phyloP scores from a whole-genome alignment of 257 asterid genomes.

The Nyctanthes arbortristis region DNA sequence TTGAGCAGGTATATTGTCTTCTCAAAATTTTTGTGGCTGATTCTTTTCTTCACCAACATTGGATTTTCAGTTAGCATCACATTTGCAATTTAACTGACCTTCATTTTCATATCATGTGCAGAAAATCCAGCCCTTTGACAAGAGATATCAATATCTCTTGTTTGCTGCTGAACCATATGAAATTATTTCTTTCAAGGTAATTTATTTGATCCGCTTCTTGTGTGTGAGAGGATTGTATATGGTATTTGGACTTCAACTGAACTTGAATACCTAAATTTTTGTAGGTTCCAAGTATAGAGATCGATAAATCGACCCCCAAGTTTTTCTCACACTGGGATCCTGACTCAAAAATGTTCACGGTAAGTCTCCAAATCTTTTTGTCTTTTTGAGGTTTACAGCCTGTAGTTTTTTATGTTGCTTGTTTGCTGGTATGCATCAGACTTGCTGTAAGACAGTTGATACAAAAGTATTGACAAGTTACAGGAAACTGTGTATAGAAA shows the following conservation, averaged over 20 bases:
- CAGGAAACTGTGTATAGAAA: neutral
- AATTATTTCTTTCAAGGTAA: conserved; percentile 85
- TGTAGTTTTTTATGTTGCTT: neutral
- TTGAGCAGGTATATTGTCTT: conserved; percentile 72
- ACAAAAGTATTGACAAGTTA: neutral
- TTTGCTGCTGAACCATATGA: conserved; percentile 99
- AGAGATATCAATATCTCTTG: conserved; percentile 81
- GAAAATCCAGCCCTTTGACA: conserved; percentile 84
- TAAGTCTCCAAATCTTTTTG: conserved; percentile 21
- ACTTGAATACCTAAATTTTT: neutral
- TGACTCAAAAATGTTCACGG: conserved; percentile 97
- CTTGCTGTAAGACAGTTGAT: conserved; percentile 6
- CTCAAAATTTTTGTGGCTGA: conserved; percentile 3
- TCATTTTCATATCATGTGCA: conserved; percentile 31
- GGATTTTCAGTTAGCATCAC: neutral
- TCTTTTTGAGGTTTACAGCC: neutral
- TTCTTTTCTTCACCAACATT: conserved; percentile 3
- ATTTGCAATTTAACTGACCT: conserved; percentile 2
- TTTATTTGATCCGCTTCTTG: conserved; percentile 7
- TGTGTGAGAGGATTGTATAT: neutral
- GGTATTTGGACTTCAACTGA: conserved; percentile 3
- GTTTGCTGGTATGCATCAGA: conserved; percentile 9
- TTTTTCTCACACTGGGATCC: conserved; percentile 99
- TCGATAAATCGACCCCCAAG: conserved; percentile 95
- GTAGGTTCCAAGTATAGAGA: conserved; percentile 94